phyloP scores from a whole-genome alignment of 106 monocot species.

The Platanthera guangdongensis region DNA sequence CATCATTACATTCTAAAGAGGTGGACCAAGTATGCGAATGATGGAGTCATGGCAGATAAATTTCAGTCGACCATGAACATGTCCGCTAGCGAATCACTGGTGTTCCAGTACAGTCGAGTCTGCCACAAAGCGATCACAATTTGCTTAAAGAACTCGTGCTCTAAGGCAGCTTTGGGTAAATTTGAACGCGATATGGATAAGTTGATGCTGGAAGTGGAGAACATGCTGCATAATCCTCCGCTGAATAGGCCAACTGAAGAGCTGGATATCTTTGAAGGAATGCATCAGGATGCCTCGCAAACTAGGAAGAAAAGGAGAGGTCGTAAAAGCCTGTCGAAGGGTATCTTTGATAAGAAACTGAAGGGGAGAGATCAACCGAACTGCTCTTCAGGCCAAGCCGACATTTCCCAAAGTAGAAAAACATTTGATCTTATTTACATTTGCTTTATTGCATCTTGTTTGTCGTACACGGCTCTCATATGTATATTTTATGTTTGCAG shows the following conservation, averaged over 20 bases:
- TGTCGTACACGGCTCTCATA: background rate
- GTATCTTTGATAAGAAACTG: conserved; percentile 17
- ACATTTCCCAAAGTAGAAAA: conserved; percentile 20
- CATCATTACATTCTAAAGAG: conserved; percentile 31
- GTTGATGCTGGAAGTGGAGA: conserved; percentile 32
- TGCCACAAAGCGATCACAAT: conserved; percentile 37
- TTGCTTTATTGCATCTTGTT: background rate
- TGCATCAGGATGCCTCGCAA: conserved; percentile 8
- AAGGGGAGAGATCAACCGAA: conserved; percentile 24
- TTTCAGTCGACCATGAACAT: conserved; percentile 10
- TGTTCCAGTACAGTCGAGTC: conserved; percentile 22
- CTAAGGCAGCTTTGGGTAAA: conserved; percentile 28
- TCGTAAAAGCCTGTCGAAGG: conserved; percentile 22
- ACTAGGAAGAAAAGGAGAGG: conserved; percentile 22
- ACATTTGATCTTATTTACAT: background rate
- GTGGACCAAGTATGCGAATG: conserved; percentile 46
- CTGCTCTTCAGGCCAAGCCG: conserved; percentile 4
- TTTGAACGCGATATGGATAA: conserved; percentile 35
- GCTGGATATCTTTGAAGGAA: conserved; percentile 11
- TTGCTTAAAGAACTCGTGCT: conserved; percentile 42
- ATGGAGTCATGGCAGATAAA: conserved; percentile 19
- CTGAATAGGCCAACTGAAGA: conserved; percentile 13
- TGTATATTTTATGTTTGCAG: conserved; percentile 10
- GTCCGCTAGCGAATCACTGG: conserved; percentile 21
- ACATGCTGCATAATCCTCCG: conserved; percentile 26